Evolutionary conservation across 2,329 filamentous ascomycete genomes (phyloP).

Genomic region (Cladosporium sp.): DNA sequence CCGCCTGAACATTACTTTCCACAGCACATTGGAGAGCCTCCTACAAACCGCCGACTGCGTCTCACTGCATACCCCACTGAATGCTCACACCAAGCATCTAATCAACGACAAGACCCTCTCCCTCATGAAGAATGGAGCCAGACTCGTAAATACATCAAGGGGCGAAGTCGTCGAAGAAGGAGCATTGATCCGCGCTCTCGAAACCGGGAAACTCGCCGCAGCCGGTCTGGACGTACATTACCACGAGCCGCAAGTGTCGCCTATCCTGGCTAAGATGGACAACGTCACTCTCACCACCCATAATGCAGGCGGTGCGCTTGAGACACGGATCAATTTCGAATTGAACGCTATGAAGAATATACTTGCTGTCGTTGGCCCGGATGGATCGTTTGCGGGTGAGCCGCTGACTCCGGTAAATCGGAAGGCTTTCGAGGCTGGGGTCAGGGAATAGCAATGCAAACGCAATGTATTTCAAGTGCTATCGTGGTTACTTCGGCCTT

Average conservation of each 20-base stretch:
- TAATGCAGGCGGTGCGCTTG: conserved; percentile 33
- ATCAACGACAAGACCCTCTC: conserved; percentile 40
- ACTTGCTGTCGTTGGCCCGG: conserved; percentile 11
- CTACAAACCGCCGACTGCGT: conserved; percentile 40
- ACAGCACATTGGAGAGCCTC: conserved; percentile 42
- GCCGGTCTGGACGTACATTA: conserved; percentile 49
- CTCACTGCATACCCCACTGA: conserved; percentile 48
- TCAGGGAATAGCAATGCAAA: no score
- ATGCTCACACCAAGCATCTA: conserved; percentile 36
- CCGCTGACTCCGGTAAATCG: background rate
- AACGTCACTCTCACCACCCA: conserved; percentile 37
- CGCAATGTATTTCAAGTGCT: no score
- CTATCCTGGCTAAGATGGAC: conserved; percentile 36
- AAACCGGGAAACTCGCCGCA: conserved; percentile 43
- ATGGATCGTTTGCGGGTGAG: background rate
- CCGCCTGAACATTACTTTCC: conserved; percentile 49
- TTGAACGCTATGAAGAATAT: conserved; percentile 34
- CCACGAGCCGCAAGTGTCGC: conserved; percentile 47
- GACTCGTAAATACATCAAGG: conserved; percentile 50
- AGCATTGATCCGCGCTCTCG: conserved; percentile 45
- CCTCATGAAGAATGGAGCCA: conserved; percentile 45
- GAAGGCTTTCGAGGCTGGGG: background rate
- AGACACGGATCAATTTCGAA: conserved; percentile 38
- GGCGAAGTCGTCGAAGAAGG: conserved; percentile 48
- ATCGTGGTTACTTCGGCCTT: no score